Evolutionary conservation across 345 rosid genomes (phyloP).

Genomic region (Dimocarpus longan): DNA sequence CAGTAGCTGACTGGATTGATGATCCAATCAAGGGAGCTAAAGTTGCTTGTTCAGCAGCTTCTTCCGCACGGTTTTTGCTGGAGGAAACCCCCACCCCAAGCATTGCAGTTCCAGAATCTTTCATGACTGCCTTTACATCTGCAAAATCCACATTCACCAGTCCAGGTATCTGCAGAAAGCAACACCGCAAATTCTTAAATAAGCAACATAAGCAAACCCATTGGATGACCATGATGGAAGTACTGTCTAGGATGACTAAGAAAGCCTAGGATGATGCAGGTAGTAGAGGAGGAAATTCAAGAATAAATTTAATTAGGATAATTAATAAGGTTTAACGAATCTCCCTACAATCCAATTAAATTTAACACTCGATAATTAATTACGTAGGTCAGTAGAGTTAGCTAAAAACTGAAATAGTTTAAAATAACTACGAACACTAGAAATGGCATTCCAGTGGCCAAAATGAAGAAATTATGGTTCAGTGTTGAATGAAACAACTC

Average conservation of each 20-base stretch:
- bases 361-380: not conserved
- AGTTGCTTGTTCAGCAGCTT: slow-evolving; percentile 98
- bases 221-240: not conserved
- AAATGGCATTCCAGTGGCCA: not conserved
- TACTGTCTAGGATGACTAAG: not conserved
- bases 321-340: no score
- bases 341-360: no score
- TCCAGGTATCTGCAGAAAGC: slow-evolving; percentile 81
- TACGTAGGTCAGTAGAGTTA: not conserved
- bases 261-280: not conserved
- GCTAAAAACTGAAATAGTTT: not conserved
- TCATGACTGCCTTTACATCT: slow-evolving; percentile 96
- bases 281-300: no score
- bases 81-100: slow-evolving; percentile 99
- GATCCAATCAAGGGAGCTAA: slow-evolving; percentile 96
- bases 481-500: slow-evolving; percentile 28
- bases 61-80: slow-evolving; percentile 98
- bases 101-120: slow-evolving; percentile 98
- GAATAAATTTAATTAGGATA: no score
- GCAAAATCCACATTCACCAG: slow-evolving; percentile 97
- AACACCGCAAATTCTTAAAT: not conserved
- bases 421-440: not conserved
- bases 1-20: slow-evolving; percentile 98
- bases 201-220: not conserved
- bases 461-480: not conserved